phyloP scores from a whole-genome alignment of 1,284 basidiomycete species.

The Malassezia pachydermatis region DNA sequence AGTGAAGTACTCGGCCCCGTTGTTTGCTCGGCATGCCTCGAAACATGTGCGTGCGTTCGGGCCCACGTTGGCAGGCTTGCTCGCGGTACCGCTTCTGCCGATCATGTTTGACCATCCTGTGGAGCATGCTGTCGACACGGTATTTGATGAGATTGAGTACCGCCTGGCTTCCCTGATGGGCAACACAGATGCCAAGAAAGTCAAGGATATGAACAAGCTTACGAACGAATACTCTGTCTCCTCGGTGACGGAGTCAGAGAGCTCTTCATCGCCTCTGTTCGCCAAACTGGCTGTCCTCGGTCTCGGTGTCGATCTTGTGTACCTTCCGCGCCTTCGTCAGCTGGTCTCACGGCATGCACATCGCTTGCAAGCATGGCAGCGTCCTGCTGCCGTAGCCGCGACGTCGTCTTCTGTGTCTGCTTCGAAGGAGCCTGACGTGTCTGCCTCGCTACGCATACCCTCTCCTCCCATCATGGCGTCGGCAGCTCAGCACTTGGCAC shows the following conservation, averaged over 20 bases:
- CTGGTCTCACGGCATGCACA: constrained; percentile 19
- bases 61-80: constrained; percentile 62
- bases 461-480: background rate
- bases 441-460: background rate
- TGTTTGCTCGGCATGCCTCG: constrained; percentile 60
- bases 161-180: constrained; percentile 7
- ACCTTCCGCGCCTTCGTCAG: constrained; percentile 24
- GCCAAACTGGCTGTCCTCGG: constrained; percentile 27
- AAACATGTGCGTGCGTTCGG: constrained; percentile 64
- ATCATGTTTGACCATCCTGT: constrained; percentile 48
- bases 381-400: background rate
- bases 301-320: constrained; percentile 37
- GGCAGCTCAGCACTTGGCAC: constrained; percentile 23
- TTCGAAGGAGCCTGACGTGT: background rate
- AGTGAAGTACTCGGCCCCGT: constrained; percentile 60
- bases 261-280: background rate
- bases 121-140: constrained; percentile 51
- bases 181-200: constrained; percentile 1
- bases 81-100: constrained; percentile 50
- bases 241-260: background rate
- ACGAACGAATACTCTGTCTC: background rate
- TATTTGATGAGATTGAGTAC: constrained; percentile 52
- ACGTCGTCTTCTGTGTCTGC: background rate
- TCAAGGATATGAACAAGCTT: background rate
- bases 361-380: background rate